These are phyloP conservation scores for Viola odorata DNA, from an alignment of 345 rosid species.

Conservation along the genomic window DNA sequence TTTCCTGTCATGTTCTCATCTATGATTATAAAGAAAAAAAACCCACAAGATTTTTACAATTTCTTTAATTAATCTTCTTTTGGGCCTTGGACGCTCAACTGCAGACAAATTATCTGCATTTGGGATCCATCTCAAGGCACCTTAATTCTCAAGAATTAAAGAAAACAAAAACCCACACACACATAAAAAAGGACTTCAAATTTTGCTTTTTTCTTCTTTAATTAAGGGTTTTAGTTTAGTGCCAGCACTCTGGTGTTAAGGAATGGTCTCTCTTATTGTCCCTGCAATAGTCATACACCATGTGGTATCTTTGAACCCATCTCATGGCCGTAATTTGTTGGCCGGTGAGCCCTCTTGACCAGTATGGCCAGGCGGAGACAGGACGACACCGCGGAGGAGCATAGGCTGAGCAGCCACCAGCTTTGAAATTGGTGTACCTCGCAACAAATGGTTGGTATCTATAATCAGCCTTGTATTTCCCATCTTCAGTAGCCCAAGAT, in stretches of 20 bases:
- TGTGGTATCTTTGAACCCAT: slow-evolving; percentile 64
- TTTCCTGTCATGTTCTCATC: too few species aligned
- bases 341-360: slow-evolving; percentile 58
- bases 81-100: slow-evolving; percentile 23
- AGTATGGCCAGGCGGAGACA: slow-evolving; percentile 58
- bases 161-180: neutral
- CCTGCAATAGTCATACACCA: slow-evolving; percentile 74
- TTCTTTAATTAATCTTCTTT: neutral
- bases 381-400: slow-evolving; percentile 56
- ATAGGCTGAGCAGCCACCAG: slow-evolving; percentile 74
- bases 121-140: slow-evolving; percentile 29
- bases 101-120: too few species aligned
- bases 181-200: too few species aligned
- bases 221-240: neutral
- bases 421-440: slow-evolving; percentile 62
- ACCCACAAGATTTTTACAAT: neutral
- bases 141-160: neutral
- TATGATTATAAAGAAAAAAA: neutral
- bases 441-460: slow-evolving; percentile 85
- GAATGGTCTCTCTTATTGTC: slow-evolving; percentile 78
- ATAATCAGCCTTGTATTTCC: slow-evolving; percentile 89
- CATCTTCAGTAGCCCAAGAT: slow-evolving; percentile 95
- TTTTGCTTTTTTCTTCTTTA: too few species aligned
- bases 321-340: slow-evolving; percentile 66
- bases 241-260: slow-evolving; percentile 79